Base-by-base conservation (phyloP, 495 filamentous ascomycete species). In the Podospora anserina region DNA sequence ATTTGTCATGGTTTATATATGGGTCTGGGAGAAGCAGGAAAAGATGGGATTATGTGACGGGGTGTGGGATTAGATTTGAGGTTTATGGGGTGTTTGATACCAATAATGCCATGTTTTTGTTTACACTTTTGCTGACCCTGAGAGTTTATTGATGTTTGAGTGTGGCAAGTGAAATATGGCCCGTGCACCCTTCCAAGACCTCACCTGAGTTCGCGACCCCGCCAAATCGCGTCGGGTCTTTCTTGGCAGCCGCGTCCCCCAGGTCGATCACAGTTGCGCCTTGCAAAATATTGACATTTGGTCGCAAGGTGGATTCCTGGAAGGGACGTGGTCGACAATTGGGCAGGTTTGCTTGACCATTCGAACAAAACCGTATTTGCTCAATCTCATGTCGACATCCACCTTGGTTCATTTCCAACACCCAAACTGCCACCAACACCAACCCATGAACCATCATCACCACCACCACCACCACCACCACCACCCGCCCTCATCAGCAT, bases 161-260 rank as follows among this genome's bases (percentile, higher is more conserved):
- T 13, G 39, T 18, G 15, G 30, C 7, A 49, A 49, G 39, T 13
- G 15, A 49, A 11, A 49, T 49, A 16, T 49, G 39, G 39, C 15
- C 39, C 15, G 39, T 49, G 39, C 39, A 49, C 39, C 15, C 0
- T 13, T 5, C 13, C 39, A 49, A 49, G 39, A 23, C 7, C 67
- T 65, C 59, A 69, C 63, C 49, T 69, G 68, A 66, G 62, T 34
- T 53, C 44, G 56, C 68, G 61, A 64, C 64, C 39, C 65, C 28
- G 54, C 55, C 53, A 56, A 26, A 67, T 55, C 69, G 65, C 65
- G 56, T 67, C 55, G 20, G 34, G 6, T 32, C 5, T 54, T 55
- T 20, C 60, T 63, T 62, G 60, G 64, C 68, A 66, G 54, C 68
- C 67, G 67, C 67, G 67, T 65, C 27, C 30, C 30, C 18, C 23